Base-by-base conservation (phyloP, 1,284 basidiomycete genomes). In the Psilocybe mexicana region DNA sequence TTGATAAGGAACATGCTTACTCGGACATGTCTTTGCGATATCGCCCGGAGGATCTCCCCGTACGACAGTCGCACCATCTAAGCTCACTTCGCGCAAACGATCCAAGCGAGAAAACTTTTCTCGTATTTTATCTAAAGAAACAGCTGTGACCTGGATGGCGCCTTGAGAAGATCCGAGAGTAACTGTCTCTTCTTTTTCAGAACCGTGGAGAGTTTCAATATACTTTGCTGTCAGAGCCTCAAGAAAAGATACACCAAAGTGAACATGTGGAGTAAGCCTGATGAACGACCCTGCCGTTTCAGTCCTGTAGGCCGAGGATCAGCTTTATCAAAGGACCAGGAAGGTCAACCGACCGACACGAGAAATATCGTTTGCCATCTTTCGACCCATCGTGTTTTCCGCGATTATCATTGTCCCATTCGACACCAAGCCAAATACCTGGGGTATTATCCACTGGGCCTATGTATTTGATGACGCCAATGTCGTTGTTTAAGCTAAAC, bases 381-480 rank as follows among this genome's bases (percentile, higher is more conserved):
- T 91, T 92, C 56, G 79, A 71, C 10, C 96, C 96, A 64, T 89
- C 85, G 70, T 98, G 95, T 72, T 92, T 96, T 26, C 96, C 96
- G 53, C 92, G 82, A 1, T 70, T 60, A 4, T 88, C 80, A 67
- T 94, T 87, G 68, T 99, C 96, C 93, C 96, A 99, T 76, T 98
- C 96, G 52, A 98, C 83, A 11, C 96, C 96, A 3, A 96, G 81
- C 96, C 96, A 99, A 12, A 74, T 65, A 8, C 90, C 92, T 6
- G 73, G 69, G 0, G 90, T 85, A 18, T 82, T 82, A 12, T 84
- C 76, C 12, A 96, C 86, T 1, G 73, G 63, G 2, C 94, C 94
- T 5, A 82, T 71, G 68, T 85, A 96, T 72, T 76, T 84, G 59
- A 96, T 73, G 0, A 93, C 93, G 2, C 86, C 91, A 49, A 80